Base-by-base conservation (phyloP, 345 rosid species). In the Citrus sinensis region DNA sequence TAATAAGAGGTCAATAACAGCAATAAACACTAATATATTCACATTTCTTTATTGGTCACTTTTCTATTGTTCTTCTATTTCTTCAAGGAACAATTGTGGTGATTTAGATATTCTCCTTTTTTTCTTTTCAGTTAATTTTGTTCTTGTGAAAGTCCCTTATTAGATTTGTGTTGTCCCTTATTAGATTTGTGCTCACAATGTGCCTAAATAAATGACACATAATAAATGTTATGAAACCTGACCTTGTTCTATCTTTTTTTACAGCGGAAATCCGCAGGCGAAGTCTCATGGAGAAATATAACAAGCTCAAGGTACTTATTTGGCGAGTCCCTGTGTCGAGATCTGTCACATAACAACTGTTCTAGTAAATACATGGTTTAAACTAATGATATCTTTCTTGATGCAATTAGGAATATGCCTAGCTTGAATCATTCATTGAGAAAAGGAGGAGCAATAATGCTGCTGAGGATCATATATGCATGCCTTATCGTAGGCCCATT, bases 201-300 rank as follows among this genome's bases (percentile, higher is more conserved):
- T 40, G 29, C 72, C 72, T 67, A 22, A 67, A 37, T 34, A 67
- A n/a, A 67, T 11, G 27, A 22, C 20, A 1, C 10, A 6, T 4
- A 68, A 68, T 13, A 24, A 9, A 46, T 6, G 54, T 20, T 56
- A 24, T 60, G 39, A 39, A 63, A 74, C 59, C 83, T 80, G 66
- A 83, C 55, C 9, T 59, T 61, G 83, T 55, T 16, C 6, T 14
- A 1, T 19, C 46, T 61, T 19, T 58, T 58, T 73, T 73, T 87
- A 83, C 96, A 94, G 97, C 94, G 5, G 97, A 91, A 82, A 87
- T 92, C 71, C 88, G 89, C 42, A 92, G 88, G 78, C 93, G 88
- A 81, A 81, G 83, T 75, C 94, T 92, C 58, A 34, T 90, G 20
- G 92, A 91, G 76, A 91, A 93, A 74, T 95, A 62, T 42, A 74